Base-by-base conservation (phyloP, 768 basidiomycete species). In the Lentinula sp. region DNA sequence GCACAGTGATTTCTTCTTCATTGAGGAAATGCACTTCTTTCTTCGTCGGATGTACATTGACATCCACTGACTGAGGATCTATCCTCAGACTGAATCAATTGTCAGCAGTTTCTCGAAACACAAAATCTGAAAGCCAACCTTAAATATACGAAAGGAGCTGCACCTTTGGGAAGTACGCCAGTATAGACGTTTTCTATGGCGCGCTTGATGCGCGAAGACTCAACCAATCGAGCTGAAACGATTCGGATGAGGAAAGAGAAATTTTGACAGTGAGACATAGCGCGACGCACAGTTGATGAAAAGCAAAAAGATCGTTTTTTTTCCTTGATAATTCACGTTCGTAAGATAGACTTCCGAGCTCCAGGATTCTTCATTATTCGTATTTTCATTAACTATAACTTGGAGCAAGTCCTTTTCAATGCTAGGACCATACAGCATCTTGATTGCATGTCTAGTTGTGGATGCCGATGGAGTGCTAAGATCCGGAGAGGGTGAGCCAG, bases 1-100 rank as follows among this genome's bases (percentile, higher is more conserved):
- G 77, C 64, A 92, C 86, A 5, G 87, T 87, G 67, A 98, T 91
- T 13, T 74, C 78, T 57, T 98, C 96, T 70, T 98, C 94, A 63
- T 97, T 85, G 53, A 98, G 72, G 68, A 98, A 98, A 65, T 94
- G 92, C 1, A 98, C 94, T 70, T 98, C 95, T 49, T 91, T 89
- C 71, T 99, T 99, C 2, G 97, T 98, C 0, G 96, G 97, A 70
- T 98, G 95, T 7, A 98, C 94, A 67, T 99, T 99, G 58, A 98
- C 95, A 66, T 99, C 97, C 16, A 99, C 89, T 28, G 89, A 86
- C 34, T 85, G 81, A 0, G 95, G 93, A 63, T 94, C 88, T 65
- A 98, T 87, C 45, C 86, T 78, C 46, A 98, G 72, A 65, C 95
- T 95, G 62, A 9, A 31, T 11, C 31, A 39, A 16, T 15, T 23